A percentile compares a stretch with the other conserved stretches of the same genome.
These are phyloP conservation scores for Echites panduratus DNA, from an alignment of 257 asterid species.

Conservation along the genomic window DNA sequence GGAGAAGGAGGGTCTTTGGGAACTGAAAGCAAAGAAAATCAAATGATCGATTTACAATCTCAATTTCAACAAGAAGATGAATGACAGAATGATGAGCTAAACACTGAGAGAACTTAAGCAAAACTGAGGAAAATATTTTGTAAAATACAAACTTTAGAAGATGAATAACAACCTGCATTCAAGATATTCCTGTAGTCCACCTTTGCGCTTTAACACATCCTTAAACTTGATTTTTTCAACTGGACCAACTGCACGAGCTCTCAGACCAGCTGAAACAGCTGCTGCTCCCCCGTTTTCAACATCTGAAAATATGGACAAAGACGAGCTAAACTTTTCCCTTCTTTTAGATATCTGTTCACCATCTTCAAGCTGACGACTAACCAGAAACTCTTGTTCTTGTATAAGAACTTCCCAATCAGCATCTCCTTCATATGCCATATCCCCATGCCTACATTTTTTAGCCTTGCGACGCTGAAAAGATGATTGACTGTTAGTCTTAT, in stretches of 20 bases:
- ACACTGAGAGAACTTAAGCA: background rate
- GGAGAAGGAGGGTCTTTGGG: background rate
- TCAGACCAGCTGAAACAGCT: constrained; percentile 81
- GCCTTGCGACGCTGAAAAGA: constrained; percentile 68
- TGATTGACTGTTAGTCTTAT: constrained; percentile 37
- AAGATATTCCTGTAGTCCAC: constrained; percentile 89
- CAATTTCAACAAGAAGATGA: background rate
- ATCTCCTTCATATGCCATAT: constrained; percentile 99
- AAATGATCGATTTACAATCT: background rate
- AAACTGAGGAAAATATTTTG: constrained; percentile 6
- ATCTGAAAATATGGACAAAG: constrained; percentile 34
- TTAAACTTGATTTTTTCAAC: constrained; percentile 84
- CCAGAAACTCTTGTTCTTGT: constrained; percentile 65
- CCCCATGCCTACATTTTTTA: constrained; percentile 76
- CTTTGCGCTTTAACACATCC: constrained; percentile 89
- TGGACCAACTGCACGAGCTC: constrained; percentile 79
- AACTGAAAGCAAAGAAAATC: background rate
- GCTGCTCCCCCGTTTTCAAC: constrained; percentile 74
- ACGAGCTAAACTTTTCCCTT: constrained; percentile 40
- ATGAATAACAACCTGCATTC: constrained; percentile 73
- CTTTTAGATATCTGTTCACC: constrained; percentile 30
- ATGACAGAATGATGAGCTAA: background rate
- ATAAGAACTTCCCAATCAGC: constrained; percentile 82
- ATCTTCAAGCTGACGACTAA: constrained; percentile 43
- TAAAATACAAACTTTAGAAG: constrained; percentile 16